Percentiles rank a stretch among this genome's conserved stretches.
These are phyloP conservation scores for Amaranthus palmeri DNA, from an alignment of 148 eudicot species.

Conservation along the genomic window DNA sequence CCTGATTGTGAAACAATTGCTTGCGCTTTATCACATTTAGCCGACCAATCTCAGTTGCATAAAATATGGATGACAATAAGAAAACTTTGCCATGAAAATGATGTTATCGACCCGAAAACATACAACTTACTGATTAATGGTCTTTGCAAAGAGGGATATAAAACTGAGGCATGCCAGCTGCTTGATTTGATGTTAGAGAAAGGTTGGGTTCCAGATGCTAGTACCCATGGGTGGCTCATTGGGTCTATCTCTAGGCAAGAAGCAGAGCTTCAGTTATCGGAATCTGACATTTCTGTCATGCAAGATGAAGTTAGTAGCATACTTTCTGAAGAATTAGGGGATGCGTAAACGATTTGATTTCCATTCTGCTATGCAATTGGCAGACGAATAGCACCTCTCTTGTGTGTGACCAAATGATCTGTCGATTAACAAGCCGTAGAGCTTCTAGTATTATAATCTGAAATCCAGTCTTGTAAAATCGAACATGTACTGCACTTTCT, in stretches of 20 bases:
- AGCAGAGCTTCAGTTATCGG: neutral
- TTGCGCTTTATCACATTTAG: conserved; percentile 13
- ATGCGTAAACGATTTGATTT: conserved; percentile 1
- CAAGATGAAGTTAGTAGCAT: conserved; percentile 32
- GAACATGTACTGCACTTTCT: too few species aligned
- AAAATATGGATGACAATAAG: conserved; percentile 7
- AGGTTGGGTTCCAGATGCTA: conserved; percentile 32
- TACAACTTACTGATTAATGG: conserved; percentile 22
- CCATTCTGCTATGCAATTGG: neutral
- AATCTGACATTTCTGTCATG: conserved; percentile 1
- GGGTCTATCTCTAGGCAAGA: conserved; percentile 10
- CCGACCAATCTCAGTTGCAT: conserved; percentile 10
- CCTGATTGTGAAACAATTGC: conserved; percentile 25
- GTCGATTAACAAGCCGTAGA: too few species aligned
- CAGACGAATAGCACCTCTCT: neutral
- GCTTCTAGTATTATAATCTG: too few species aligned
- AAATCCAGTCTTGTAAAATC: too few species aligned
- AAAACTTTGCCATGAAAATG: conserved; percentile 13
- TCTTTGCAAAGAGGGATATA: conserved; percentile 24
- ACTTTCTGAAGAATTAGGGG: conserved; percentile 26
- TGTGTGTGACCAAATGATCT: too few species aligned
- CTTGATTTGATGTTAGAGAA: conserved; percentile 29
- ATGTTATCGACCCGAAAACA: conserved; percentile 11
- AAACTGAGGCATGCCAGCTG: conserved; percentile 23
- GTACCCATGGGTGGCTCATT: conserved; percentile 21